Evolutionary conservation across 306 rosid species (phyloP), one percentile per base, ranked within the genome.

Genomic region (Cucurbita pepo): DNA sequence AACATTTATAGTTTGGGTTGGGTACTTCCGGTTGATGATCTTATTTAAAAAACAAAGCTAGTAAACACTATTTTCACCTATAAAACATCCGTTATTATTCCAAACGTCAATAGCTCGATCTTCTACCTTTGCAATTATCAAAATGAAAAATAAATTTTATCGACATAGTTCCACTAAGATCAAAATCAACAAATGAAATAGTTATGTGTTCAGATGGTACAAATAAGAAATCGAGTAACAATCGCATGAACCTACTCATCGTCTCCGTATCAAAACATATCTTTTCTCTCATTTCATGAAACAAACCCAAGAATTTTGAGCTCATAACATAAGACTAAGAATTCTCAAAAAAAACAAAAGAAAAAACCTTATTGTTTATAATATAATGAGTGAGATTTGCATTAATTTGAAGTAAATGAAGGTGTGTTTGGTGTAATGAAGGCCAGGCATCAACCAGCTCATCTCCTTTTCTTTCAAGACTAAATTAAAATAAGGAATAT

Each of bases 401-500:
- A 69, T 69, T 47, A 69, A 69, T 69, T 69, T 69, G 43, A 69
- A 69, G 73, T 47, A 69, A 47, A 48, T 21, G 10, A 58, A 69
- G 74, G 59, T 69, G 74, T 69, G 59, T 43, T 66, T 66, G 41
- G 41, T 66, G 38, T 78, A 88, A 84, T 88, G 75, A 87, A 85
- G 89, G 73, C 86, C 85, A 83, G 90, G 82, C 89, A 87, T 85
- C 72, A 83, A 90, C 86, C 97, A 95, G 99, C 97, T 91, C 90
- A 91, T 79, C 63, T 82, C 81, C 91, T 79, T 94, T 86, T 87
- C 88, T 89, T 82, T 78, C 70, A 82, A 69, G 84, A 73, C 87
- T 83, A 70, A 80, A 75, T 79, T 84, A 77, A 74, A 89, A 75
- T 69, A 71, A 72, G 71, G 67, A 56, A 67, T 67, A 71, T 79